Conservation (phyloP, 371 early-diverging fungal genomes). For the Cokeromyces recurvatus region DNA sequence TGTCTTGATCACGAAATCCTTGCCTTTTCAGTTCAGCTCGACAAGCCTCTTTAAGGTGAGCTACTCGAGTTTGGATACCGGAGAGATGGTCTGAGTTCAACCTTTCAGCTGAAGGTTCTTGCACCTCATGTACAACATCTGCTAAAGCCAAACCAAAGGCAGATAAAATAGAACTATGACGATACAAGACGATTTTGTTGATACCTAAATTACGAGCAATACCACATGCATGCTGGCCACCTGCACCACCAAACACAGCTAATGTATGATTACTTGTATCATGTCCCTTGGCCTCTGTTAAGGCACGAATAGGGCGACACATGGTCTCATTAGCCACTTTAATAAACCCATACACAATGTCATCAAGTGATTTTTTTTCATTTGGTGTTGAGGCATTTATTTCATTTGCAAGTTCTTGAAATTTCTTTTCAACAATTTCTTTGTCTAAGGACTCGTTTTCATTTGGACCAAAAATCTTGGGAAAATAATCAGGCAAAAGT, state of each 20-base stretch:
- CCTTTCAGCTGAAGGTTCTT: constrained; percentile 69
- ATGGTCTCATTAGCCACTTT: constrained; percentile 94
- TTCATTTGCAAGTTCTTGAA: constrained; percentile 56
- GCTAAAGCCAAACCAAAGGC: constrained; percentile 91
- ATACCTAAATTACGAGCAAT: constrained; percentile 91
- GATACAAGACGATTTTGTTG: constrained; percentile 75
- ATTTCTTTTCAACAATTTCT: constrained; percentile 58
- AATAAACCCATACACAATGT: constrained; percentile 91
- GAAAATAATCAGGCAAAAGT: constrained; percentile 85
- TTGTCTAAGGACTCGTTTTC: constrained; percentile 81
- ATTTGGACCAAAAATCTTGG: constrained; percentile 90
- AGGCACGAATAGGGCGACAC: constrained; percentile 90
- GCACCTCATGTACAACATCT: constrained; percentile 89
- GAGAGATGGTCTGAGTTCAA: constrained; percentile 28
- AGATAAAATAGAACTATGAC: constrained; percentile 85
- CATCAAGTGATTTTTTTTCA: constrained; percentile 59
- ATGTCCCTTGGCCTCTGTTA: constrained; percentile 93
- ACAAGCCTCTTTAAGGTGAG: constrained; percentile 41
- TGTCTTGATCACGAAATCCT: constrained; percentile 61
- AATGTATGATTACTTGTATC: constrained; percentile 82
- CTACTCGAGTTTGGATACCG: constrained; percentile 48
- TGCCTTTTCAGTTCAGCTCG: constrained; percentile 45
- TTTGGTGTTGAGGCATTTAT: constrained; percentile 53
- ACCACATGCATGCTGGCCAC: constrained; percentile 91
- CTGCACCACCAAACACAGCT: constrained; percentile 96